These are phyloP conservation scores for Pseudisothecium myosuroides DNA, from an alignment of 225 moss, liverwort and hornwort genomes.

Conservation along the genomic window DNA sequence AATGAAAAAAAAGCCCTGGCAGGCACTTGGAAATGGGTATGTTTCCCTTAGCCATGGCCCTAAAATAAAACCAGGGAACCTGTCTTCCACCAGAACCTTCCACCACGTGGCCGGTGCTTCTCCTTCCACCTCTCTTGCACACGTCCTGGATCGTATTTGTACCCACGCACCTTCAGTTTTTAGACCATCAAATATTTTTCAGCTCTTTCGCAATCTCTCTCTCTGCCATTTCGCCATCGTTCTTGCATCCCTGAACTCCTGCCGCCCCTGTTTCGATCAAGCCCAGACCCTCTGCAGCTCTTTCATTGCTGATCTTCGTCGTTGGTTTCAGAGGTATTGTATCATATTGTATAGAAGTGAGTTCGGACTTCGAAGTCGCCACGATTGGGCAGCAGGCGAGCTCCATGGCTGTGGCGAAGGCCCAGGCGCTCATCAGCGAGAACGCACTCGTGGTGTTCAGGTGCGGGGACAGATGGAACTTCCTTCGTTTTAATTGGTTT, in stretches of 20 bases:
- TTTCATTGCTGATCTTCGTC: not conserved
- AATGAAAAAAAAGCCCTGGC: too few relatives aligned
- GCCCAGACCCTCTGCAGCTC: not conserved
- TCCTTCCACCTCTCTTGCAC: not conserved
- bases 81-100: not conserved
- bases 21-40: not conserved
- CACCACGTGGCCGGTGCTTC: not conserved
- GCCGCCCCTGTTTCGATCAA: not conserved
- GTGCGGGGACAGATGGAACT: not conserved
- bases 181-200: not conserved
- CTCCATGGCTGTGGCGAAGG: slow-evolving; percentile 31
- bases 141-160: not conserved
- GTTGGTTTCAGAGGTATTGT: not conserved
- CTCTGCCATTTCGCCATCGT: not conserved
- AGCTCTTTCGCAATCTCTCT: not conserved
- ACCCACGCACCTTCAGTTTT: not conserved
- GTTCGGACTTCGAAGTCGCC: not conserved
- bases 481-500: not conserved
- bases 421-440: slow-evolving; percentile 23
- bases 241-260: too few relatives aligned
- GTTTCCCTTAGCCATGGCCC: not conserved
- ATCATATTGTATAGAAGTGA: not conserved
- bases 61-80: too few relatives aligned
- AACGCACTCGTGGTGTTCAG: slow-evolving; percentile 41
- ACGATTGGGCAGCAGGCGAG: slow-evolving; percentile 29